A percentile compares a stretch with the other conserved stretches of the same genome.
Evolutionary conservation across 1,139 yeast genomes (phyloP).

Genomic region (Taphrina communis): DNA sequence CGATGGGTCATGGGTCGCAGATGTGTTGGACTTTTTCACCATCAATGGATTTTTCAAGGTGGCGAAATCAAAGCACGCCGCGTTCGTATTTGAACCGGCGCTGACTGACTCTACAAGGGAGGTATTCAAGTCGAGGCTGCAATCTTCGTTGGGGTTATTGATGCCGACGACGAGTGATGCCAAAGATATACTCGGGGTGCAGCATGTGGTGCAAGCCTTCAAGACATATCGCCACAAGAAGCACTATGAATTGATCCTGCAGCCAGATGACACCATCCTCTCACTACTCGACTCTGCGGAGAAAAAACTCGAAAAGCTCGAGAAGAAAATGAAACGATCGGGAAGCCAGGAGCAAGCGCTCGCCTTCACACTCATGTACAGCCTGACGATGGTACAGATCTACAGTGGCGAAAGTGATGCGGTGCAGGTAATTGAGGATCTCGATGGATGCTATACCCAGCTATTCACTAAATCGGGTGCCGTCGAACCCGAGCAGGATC

Average conservation of each 20-base stretch:
- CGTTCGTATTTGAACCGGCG: slow-evolving; percentile 17
- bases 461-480: slow-evolving; percentile 48
- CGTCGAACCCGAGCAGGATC: slow-evolving; percentile 46
- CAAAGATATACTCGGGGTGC: background rate
- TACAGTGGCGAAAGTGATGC: slow-evolving; percentile 79
- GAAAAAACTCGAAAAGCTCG: slow-evolving; percentile 58
- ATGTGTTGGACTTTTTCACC: slow-evolving; percentile 61
- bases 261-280: slow-evolving; percentile 63
- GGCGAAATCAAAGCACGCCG: slow-evolving; percentile 26
- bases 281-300: slow-evolving; percentile 61
- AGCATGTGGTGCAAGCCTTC: slow-evolving; percentile 5
- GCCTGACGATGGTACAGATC: slow-evolving; percentile 78
- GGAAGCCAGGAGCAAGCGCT: slow-evolving; percentile 52
- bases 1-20: slow-evolving; percentile 49
- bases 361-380: slow-evolving; percentile 75
- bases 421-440: slow-evolving; percentile 72
- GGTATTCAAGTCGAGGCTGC: slow-evolving; percentile 28
- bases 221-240: background rate
- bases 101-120: slow-evolving; percentile 34
- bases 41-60: slow-evolving; percentile 63
- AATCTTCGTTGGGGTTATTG: slow-evolving; percentile 34
- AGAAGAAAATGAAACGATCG: background rate
- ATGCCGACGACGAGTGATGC: slow-evolving; percentile 19
- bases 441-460: slow-evolving; percentile 57
- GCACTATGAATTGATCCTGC: slow-evolving; percentile 51